Percentiles rank a stretch among this genome's conserved stretches.
Evolutionary conservation across 2,329 filamentous ascomycete species (phyloP).

Genomic region (Cercospora sp.): DNA sequence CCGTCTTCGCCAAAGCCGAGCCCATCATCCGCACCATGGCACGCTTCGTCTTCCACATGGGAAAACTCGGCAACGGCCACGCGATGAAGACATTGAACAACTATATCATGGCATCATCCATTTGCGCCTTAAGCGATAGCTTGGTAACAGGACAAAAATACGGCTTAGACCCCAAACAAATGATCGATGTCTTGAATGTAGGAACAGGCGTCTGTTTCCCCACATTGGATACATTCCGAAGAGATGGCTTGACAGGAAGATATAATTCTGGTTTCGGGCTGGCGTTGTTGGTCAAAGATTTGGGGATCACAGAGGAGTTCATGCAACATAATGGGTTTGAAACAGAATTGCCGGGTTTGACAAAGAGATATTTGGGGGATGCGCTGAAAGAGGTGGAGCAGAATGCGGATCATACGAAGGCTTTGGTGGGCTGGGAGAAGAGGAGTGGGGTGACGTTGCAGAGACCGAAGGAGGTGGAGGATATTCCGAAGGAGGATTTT

Average conservation of each 20-base stretch:
- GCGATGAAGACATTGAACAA: constrained; percentile 44
- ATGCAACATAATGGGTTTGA: constrained; percentile 39
- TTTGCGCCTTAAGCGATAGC: constrained; percentile 37
- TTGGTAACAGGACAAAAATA: constrained; percentile 41
- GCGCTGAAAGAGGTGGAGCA: constrained; percentile 36
- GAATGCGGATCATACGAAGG: constrained; percentile 40
- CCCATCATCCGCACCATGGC: constrained; percentile 41
- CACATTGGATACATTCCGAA: constrained; percentile 35
- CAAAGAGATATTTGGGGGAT: constrained; percentile 38
- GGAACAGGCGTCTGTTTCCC: constrained; percentile 45
- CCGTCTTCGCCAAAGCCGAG: constrained; percentile 36
- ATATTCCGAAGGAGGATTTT: constrained; percentile 32
- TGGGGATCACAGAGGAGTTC: constrained; percentile 41
- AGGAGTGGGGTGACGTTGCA: constrained; percentile 38
- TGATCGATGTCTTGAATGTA: constrained; percentile 47
- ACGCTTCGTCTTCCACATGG: constrained; percentile 41
- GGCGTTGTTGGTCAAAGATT: constrained; percentile 40
- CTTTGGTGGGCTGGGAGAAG: constrained; percentile 41
- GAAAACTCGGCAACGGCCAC: constrained; percentile 39
- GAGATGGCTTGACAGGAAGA: constrained; percentile 32
- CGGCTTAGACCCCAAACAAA: constrained; percentile 41
- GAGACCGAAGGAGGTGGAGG: constrained; percentile 32
- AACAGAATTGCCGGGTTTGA: constrained; percentile 36
- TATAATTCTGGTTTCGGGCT: constrained; percentile 41
- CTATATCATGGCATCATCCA: constrained; percentile 40